A percentile compares a stretch with the other conserved stretches of the same genome.
These are phyloP conservation scores for Penicillium paradoxum DNA, from an alignment of 495 filamentous ascomycete species.

Conservation along the genomic window DNA sequence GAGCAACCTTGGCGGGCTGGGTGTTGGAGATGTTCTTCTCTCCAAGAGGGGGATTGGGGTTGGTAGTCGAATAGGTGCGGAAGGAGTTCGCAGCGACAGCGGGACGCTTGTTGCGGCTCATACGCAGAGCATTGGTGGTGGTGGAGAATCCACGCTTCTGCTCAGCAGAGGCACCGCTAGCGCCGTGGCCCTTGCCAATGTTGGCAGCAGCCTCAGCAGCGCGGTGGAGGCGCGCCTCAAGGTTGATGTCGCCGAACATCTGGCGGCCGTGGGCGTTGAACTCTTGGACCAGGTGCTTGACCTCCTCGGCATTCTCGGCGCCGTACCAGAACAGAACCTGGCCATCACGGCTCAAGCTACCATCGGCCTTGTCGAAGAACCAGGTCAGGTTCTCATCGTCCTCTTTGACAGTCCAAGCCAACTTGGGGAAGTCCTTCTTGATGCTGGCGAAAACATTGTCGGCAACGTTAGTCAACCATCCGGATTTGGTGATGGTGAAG, in stretches of 20 bases:
- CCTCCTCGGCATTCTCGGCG: constrained; percentile 76
- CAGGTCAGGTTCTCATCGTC: constrained; percentile 97
- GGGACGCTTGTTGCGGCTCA: constrained; percentile 29
- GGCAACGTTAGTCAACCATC: constrained; percentile 94
- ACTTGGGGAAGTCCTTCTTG: constrained; percentile 85
- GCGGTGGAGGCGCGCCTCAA: constrained; percentile 76
- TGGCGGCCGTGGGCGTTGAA: constrained; percentile 78
- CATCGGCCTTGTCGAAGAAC: constrained; percentile 98
- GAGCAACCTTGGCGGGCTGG: constrained; percentile 74
- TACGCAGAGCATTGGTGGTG: constrained; percentile 39
- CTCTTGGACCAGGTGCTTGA: constrained; percentile 80
- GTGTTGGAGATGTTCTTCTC: constrained; percentile 83
- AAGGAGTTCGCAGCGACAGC: constrained; percentile 24
- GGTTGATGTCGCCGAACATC: constrained; percentile 88
- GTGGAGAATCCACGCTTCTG: constrained; percentile 65
- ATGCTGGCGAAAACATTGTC: constrained; percentile 94
- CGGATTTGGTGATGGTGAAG: constrained; percentile 90
- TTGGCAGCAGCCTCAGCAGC: constrained; percentile 62
- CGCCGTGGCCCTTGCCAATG: constrained; percentile 47
- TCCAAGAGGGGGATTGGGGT: constrained; percentile 96
- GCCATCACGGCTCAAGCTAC: constrained; percentile 76
- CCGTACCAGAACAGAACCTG: constrained; percentile 98
- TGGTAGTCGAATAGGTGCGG: constrained; percentile 65
- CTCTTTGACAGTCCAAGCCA: constrained; percentile 95
- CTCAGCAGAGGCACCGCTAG: constrained; percentile 45